Evolutionary conservation across 2,329 filamentous ascomycete genomes (phyloP), one percentile per base, ranked within the genome.

Genomic region (Trichoderma harzianum): DNA sequence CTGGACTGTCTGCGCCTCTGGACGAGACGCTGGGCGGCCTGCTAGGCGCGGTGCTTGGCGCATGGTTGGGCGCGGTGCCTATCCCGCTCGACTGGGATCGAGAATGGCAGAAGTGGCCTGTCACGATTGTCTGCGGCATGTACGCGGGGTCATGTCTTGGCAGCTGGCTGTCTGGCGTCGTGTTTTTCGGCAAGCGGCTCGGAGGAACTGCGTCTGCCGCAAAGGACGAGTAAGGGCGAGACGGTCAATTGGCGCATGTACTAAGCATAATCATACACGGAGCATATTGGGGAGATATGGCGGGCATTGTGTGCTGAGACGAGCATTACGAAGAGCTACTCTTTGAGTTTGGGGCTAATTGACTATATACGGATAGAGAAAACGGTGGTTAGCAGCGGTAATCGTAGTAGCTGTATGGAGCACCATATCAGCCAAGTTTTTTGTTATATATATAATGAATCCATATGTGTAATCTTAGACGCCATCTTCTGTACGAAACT

Each of bases 81-180:
- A 98, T 99, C 76, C 96, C 96, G 2, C 84, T 99, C 75, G 96
- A 99, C 80, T 98, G 95, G 95, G 96, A 99, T 80, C 90, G 96
- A n/a, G 94, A 97, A 76, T 99, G 96, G 96, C 96, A 99, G 88
- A 93, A 92, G 81, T 99, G 95, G 93, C 96, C 96, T 0, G 91
- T 98, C 62, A 99, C 96, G 0, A 92, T 99, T 72, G 83, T 98
- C 5, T 90, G 89, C 2, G 96, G 96, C 3, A 86, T 92, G 21
- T 98, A 97, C 81, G 82, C 89, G 7, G 96, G 96, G 1, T 94
- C 93, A 80, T 85, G 89, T 1, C 75, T 93, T 14, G 94, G 94
- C 1, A 91, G 92, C 78, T 77, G 89, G 70, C 74, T 90, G 21
- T 90, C 91, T 0, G 87, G 87, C 3, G 83, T 82, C 1, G 64